Evolutionary conservation across 148 eudicot genomes (phyloP), one percentile per base, ranked within the genome.

Genomic region (Amaranthus cruentus): DNA sequence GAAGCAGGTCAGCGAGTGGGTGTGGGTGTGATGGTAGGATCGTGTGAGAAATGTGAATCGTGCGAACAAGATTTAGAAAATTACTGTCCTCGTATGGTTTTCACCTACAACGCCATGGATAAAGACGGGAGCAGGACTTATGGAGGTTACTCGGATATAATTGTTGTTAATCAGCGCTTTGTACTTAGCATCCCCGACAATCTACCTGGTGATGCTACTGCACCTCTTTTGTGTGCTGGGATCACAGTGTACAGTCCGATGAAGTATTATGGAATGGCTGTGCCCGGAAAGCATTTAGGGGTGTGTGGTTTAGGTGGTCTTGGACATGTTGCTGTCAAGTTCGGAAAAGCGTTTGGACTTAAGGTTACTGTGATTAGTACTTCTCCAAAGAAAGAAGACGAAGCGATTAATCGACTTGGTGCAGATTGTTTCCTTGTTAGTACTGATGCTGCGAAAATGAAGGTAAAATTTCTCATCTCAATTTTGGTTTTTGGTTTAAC

Each of bases 241-340:
- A 84, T 88, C 75, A 88, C 91, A 0, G 84, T 88, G 1, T 90
- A 90, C 75, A 90, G 91, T 73, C 90, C 95, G 0, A 86, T 90
- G 95, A 83, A 86, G 70, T 85, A 88, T 73, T 88, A 90, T 66
- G 90, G 91, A 13, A 83, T 90, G 85, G 79, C 81, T 28, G 87
- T 72, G 62, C 78, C 84, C 6, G 95, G 95, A 6, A 86, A 86
- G 84, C 88, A 85, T 79, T 71, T 90, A 75, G 95, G 95, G n/a
- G 85, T 90, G n/a, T 85, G 79, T n/a, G 95, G 95, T 3, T 78
- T 87, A 2, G 95, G 95, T 51, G 95, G 95, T 8, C 87, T 90
- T 55, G 95, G 95, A 62, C 95, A 90, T 70, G 58, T 90, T 74
- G 95, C 95, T 55, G 90, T 89, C 43, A 89, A 89, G 82, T 72